Percentiles rank a stretch among this genome's conserved stretches.
phyloP scores from a whole-genome alignment of 176 grass and related monocot species.

The Oryza meridionalis region DNA sequence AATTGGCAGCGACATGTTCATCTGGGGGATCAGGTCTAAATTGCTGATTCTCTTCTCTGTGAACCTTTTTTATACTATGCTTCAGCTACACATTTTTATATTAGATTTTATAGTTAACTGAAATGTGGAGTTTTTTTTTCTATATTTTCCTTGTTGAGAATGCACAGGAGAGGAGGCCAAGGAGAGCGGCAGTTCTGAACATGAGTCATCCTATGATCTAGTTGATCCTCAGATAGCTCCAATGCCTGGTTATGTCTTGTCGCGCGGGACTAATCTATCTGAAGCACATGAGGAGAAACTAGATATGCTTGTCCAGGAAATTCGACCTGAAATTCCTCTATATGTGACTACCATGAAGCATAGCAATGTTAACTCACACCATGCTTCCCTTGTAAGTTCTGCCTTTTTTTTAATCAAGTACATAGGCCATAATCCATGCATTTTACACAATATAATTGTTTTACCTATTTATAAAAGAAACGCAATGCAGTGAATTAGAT shows the following conservation, averaged over 20 bases:
- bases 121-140: neutral
- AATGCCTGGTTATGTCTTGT: neutral
- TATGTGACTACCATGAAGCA: constrained; percentile 38
- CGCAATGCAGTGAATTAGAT: no score
- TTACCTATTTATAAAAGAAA: neutral
- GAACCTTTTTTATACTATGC: neutral
- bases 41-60: neutral
- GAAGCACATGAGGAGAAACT: constrained; percentile 13
- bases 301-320: constrained; percentile 17
- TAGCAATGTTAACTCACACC: neutral
- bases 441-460: neutral
- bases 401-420: neutral
- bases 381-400: constrained; percentile 26
- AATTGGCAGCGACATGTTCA: neutral
- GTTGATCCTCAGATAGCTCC: neutral
- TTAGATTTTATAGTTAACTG: neutral
- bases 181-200: neutral
- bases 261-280: neutral
- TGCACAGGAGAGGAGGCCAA: neutral
- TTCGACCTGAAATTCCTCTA: constrained; percentile 22
- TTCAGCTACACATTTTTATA: neutral
- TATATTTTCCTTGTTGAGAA: neutral
- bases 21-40: constrained; percentile 10
- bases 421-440: neutral
- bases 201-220: neutral